Evolutionary conservation across 78 protist species (phyloP).

Genomic region (Cavenderia fasciculata): DNA sequence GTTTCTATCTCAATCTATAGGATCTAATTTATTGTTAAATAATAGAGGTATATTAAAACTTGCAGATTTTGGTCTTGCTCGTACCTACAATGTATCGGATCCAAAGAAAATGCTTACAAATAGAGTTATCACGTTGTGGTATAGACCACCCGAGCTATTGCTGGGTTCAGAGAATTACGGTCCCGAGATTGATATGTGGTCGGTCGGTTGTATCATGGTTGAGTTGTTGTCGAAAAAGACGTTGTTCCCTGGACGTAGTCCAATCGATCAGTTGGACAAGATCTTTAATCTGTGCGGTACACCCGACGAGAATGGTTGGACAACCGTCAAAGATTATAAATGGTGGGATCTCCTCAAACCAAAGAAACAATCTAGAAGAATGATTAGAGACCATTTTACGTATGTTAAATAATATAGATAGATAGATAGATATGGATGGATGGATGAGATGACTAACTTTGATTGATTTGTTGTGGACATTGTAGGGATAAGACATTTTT

Average conservation of each 20-base stretch:
- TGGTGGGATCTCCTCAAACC: conserved; percentile 59
- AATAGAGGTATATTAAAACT: conserved; percentile 85
- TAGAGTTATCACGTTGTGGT: conserved; percentile 94
- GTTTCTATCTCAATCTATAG: no score
- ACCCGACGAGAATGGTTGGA: conserved; percentile 72
- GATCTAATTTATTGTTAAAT: conserved; percentile 71
- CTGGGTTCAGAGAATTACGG: conserved; percentile 84
- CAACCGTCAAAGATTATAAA: conserved; percentile 10
- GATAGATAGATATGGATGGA: no score
- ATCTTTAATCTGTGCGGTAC: conserved; percentile 76
- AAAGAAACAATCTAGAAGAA: conserved; percentile 2
- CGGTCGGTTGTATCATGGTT: conserved; percentile 86
- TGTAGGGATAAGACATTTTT: conserved; percentile 11
- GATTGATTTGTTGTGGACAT: background rate
- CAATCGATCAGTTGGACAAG: conserved; percentile 77
- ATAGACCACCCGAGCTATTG: conserved; percentile 96
- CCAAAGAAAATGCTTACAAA: conserved; percentile 48
- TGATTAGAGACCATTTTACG: conserved; percentile 29
- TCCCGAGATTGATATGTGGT: conserved; percentile 92
- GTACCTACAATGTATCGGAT: conserved; percentile 64
- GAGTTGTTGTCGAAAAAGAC: conserved; percentile 74
- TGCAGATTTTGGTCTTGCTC: conserved; percentile 93
- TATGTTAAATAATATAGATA: no score
- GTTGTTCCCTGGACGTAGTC: conserved; percentile 77
- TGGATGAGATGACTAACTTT: background rate